phyloP scores from a whole-genome alignment of 805 yeast species.

The Saccharomyces jurei region DNA sequence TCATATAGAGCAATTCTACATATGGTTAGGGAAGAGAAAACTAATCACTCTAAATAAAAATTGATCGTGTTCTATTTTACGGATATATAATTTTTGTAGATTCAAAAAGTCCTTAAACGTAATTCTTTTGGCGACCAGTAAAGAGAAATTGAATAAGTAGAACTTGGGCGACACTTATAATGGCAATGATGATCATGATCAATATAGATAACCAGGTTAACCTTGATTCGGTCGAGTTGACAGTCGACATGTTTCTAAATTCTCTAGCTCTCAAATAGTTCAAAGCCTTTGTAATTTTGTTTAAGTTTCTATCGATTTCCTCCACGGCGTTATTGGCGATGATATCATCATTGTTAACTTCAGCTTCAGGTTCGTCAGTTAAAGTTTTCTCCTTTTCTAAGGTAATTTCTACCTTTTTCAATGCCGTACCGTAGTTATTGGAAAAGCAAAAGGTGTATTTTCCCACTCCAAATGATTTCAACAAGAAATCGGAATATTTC shows the following conservation, averaged over 20 bases:
- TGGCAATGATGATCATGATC: slow-evolving; percentile 66
- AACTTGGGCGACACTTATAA: slow-evolving; percentile 70
- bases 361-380: slow-evolving; percentile 32
- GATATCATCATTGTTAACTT: slow-evolving; percentile 42
- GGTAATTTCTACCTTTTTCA: slow-evolving; percentile 58
- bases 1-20: slow-evolving; percentile 1
- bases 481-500: slow-evolving; percentile 55
- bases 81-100: neutral
- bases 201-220: slow-evolving; percentile 67
- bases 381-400: slow-evolving; percentile 40
- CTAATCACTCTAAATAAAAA: neutral
- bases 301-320: slow-evolving; percentile 51
- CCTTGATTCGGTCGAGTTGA: slow-evolving; percentile 68
- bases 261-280: slow-evolving; percentile 92
- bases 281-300: slow-evolving; percentile 51
- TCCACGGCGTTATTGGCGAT: slow-evolving; percentile 47
- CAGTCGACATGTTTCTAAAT: slow-evolving; percentile 92
- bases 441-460: slow-evolving; percentile 61
- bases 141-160: slow-evolving; percentile 77
- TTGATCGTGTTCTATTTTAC: neutral
- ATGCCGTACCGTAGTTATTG: slow-evolving; percentile 55
- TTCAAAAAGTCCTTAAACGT: slow-evolving; percentile 21
- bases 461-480: slow-evolving; percentile 50
- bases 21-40: neutral
- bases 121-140: slow-evolving; percentile 39